Evolutionary conservation across 495 filamentous ascomycete species (phyloP).

Genomic region (Lasiosphaeris hirsuta): DNA sequence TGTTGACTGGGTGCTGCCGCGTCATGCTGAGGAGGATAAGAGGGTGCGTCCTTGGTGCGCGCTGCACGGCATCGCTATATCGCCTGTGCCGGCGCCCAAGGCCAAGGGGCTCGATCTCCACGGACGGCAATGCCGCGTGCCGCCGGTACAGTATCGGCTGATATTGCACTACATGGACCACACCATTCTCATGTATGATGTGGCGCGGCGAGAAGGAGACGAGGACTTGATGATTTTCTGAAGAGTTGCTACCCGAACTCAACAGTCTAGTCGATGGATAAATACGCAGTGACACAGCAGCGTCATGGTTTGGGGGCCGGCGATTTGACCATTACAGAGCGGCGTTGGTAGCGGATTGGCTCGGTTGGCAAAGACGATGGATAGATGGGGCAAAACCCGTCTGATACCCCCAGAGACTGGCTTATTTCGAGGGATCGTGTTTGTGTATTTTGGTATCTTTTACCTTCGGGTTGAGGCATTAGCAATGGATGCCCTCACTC

Average conservation of each 20-base stretch:
- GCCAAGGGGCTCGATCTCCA: constrained; percentile 36
- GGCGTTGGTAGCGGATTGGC: too few species aligned
- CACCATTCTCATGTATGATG: constrained; percentile 76
- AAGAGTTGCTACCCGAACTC: neutral
- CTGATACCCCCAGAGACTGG: too few species aligned
- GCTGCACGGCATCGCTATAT: constrained; percentile 42
- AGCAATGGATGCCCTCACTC: too few species aligned
- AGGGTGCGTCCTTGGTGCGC: constrained; percentile 35
- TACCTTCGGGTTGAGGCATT: too few species aligned
- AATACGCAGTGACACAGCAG: too few species aligned
- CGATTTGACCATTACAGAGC: too few species aligned
- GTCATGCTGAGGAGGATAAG: constrained; percentile 33
- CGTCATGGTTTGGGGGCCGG: too few species aligned
- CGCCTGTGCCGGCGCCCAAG: constrained; percentile 47
- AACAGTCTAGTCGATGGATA: too few species aligned
- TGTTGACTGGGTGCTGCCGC: constrained; percentile 44
- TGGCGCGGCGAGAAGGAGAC: constrained; percentile 34
- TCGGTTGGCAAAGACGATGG: too few species aligned
- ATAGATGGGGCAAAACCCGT: too few species aligned
- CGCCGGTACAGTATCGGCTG: constrained; percentile 56
- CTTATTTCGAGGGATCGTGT: too few species aligned
- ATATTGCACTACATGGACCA: constrained; percentile 75
- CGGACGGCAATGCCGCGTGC: constrained; percentile 27
- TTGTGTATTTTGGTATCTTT: too few species aligned
- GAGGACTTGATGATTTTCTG: constrained; percentile 28